phyloP scores from a whole-genome alignment of 2,329 filamentous ascomycete genomes.

The Volutella citrinella region DNA sequence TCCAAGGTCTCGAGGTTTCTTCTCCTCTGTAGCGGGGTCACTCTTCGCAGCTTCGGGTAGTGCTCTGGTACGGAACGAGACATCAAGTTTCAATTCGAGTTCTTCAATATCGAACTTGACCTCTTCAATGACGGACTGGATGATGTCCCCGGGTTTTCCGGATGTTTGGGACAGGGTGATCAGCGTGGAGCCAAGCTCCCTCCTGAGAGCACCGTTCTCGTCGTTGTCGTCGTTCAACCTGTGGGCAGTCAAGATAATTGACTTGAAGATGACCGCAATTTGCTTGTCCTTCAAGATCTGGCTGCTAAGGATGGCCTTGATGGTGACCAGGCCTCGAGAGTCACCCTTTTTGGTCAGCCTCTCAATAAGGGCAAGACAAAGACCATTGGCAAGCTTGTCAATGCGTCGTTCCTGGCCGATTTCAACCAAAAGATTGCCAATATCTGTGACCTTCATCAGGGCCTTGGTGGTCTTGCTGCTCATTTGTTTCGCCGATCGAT shows the following conservation, averaged over 20 bases:
- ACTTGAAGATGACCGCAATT: constrained; percentile 62
- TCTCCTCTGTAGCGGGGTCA: constrained; percentile 38
- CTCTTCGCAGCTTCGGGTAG: constrained; percentile 48
- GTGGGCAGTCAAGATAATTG: constrained; percentile 59
- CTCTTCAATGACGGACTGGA: constrained; percentile 64
- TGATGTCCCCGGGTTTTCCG: constrained; percentile 57
- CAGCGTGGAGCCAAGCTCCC: constrained; percentile 63
- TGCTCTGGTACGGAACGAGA: constrained; percentile 59
- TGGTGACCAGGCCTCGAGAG: constrained; percentile 51
- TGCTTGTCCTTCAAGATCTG: constrained; percentile 62
- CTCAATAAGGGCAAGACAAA: constrained; percentile 65
- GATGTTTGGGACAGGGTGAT: constrained; percentile 61
- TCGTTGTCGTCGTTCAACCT: constrained; percentile 55
- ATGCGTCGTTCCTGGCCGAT: constrained; percentile 64
- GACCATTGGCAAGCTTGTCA: constrained; percentile 68
- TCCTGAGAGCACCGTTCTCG: constrained; percentile 53
- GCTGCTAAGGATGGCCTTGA: constrained; percentile 60
- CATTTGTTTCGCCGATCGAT: constrained; percentile 67
- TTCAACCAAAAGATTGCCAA: constrained; percentile 57
- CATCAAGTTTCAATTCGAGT: constrained; percentile 71
- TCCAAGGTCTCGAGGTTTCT: constrained; percentile 37
- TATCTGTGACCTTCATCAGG: constrained; percentile 60
- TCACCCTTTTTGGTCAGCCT: constrained; percentile 60
- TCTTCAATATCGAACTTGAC: constrained; percentile 70
- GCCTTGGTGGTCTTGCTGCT: constrained; percentile 68